Percentiles rank a stretch among this genome's conserved stretches.
Evolutionary conservation across 208 protist species (phyloP).

Genomic region (Balamuthia mandrillaris): DNA sequence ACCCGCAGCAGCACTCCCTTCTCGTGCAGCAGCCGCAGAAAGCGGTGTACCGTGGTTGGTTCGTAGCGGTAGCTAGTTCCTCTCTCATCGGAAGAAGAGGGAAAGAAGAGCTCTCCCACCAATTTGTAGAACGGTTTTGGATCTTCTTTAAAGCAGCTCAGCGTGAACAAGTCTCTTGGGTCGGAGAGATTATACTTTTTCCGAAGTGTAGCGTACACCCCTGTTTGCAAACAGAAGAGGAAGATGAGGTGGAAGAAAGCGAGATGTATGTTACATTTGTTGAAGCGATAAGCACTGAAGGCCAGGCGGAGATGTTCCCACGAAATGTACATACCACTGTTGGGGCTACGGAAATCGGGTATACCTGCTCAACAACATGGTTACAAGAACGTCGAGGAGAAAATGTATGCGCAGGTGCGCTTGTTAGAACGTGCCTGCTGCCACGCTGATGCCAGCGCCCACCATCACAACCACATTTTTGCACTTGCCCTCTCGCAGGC

Average conservation of each 20-base stretch:
- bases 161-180: constrained; percentile 1
- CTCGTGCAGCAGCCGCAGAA: constrained; percentile 85
- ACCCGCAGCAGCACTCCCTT: constrained; percentile 84
- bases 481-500: not conserved
- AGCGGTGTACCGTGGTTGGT: constrained; percentile 86
- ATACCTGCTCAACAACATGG: not conserved
- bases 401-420: not conserved
- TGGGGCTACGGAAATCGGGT: constrained; percentile 69
- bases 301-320: not conserved
- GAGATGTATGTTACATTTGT: constrained; percentile 90
- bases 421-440: not conserved
- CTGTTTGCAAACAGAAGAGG: constrained; percentile 85
- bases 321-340: constrained; percentile 79
- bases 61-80: not conserved
- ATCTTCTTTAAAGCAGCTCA: not conserved
- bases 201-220: constrained; percentile 68
- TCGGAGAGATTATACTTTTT: not conserved
- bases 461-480: not conserved
- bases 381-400: not conserved
- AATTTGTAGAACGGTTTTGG: constrained; percentile 28
- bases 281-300: no score
- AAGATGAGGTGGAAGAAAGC: constrained; percentile 84
- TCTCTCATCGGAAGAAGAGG: not conserved
- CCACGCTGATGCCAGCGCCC: not conserved
- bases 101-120: constrained; percentile 39